A percentile compares a stretch with the other conserved stretches of the same genome.
These are phyloP conservation scores for Testicularia cyperi DNA, from an alignment of 1,284 basidiomycete genomes.

Conservation along the genomic window DNA sequence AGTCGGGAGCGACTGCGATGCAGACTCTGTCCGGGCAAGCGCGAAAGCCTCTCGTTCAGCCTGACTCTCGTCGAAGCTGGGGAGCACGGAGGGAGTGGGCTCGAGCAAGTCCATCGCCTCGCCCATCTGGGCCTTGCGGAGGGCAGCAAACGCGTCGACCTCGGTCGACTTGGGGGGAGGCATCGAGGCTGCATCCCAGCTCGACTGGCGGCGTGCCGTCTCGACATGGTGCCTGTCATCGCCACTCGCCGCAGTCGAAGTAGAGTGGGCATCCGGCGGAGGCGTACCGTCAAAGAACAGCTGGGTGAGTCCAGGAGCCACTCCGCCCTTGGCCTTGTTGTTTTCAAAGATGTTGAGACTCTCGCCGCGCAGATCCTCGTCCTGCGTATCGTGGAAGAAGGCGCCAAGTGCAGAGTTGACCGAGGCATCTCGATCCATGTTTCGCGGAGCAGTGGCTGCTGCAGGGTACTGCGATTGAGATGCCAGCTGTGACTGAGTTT, in stretches of 20 bases:
- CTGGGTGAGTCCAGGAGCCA: conserved; percentile 43
- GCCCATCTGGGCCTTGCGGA: conserved; percentile 43
- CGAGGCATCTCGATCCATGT: conserved; percentile 17
- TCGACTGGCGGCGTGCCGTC: not conserved
- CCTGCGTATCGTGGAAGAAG: conserved; percentile 54
- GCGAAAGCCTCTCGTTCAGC: conserved; percentile 31
- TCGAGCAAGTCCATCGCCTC: conserved; percentile 35
- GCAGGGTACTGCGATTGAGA: conserved; percentile 2
- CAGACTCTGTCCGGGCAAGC: conserved; percentile 8
- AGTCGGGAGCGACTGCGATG: not conserved
- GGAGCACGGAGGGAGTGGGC: conserved; percentile 37
- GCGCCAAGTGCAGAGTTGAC: conserved; percentile 49
- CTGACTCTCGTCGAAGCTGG: conserved; percentile 44
- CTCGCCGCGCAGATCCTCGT: conserved; percentile 34
- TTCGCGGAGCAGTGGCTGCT: conserved; percentile 1
- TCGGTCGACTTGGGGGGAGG: conserved; percentile 44
- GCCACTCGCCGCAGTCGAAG: too few relatives aligned
- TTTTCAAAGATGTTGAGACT: conserved; percentile 51
- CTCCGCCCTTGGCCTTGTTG: conserved; percentile 20
- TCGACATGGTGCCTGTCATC: not conserved
- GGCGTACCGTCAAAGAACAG: conserved; percentile 40
- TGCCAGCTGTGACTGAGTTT: conserved; percentile 16
- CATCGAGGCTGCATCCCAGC: conserved; percentile 39
- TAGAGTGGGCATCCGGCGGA: conserved; percentile 1
- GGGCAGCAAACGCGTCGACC: conserved; percentile 49